phyloP scores from a whole-genome alignment of 2,329 filamentous ascomycete genomes.

The Pseudopyrenochaeta lycopersici region DNA sequence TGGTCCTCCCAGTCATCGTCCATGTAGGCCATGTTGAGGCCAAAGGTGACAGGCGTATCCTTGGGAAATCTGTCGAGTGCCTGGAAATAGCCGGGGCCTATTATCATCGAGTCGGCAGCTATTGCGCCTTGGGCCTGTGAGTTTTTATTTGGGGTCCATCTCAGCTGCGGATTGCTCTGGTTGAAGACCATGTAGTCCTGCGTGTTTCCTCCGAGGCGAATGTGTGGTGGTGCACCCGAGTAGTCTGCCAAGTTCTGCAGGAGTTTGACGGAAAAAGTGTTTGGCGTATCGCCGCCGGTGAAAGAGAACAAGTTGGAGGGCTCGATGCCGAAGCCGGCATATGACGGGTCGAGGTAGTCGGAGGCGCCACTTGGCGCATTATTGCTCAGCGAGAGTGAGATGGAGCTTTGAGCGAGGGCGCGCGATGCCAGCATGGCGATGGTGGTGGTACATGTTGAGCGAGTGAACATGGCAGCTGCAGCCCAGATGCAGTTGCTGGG shows the following conservation, averaged over 20 bases:
- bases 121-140: constrained; percentile 52
- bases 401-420: constrained; percentile 38
- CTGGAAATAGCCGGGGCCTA: constrained; percentile 59
- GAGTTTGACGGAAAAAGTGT: constrained; percentile 58
- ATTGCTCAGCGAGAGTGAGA: constrained; percentile 43
- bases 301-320: constrained; percentile 63
- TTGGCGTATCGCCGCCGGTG: constrained; percentile 54
- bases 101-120: constrained; percentile 55
- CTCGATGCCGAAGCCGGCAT: constrained; percentile 63
- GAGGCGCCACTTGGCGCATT: constrained; percentile 42
- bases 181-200: constrained; percentile 61
- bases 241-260: constrained; percentile 60
- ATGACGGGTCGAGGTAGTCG: constrained; percentile 53
- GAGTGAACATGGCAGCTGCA: constrained; percentile 24
- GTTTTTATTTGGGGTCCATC: constrained; percentile 50
- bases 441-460: constrained; percentile 24
- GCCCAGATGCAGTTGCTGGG: background rate
- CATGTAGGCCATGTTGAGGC: constrained; percentile 60
- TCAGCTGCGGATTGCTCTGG: constrained; percentile 45
- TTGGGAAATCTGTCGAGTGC: constrained; percentile 60
- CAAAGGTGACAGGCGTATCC: constrained; percentile 60
- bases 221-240: constrained; percentile 58
- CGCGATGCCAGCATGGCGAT: constrained; percentile 25
- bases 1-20: constrained; percentile 54
- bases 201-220: constrained; percentile 62